phyloP scores from a whole-genome alignment of 139 green algal genomes.

The Chloropicon primus region DNA sequence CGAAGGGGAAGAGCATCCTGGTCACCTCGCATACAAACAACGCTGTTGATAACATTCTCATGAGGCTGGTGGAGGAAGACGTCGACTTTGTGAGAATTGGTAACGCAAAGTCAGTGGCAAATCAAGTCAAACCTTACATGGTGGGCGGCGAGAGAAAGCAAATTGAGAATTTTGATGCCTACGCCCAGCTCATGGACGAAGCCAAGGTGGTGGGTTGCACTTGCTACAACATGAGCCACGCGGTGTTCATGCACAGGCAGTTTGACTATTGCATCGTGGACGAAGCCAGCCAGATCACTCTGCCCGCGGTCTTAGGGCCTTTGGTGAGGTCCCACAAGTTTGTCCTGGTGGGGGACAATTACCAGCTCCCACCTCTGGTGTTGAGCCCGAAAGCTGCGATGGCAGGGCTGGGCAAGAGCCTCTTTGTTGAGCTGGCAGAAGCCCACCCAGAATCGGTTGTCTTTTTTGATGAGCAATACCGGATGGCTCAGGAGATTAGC shows the following conservation, averaged over 20 bases:
- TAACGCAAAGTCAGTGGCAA: constrained; percentile 4
- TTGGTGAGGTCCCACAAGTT: constrained; percentile 42
- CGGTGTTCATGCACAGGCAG: constrained; percentile 17
- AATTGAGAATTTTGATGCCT: background rate
- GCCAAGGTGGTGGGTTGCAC: constrained; percentile 39
- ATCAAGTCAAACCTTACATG: background rate
- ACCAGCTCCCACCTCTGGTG: constrained; percentile 64
- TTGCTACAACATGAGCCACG: constrained; percentile 47
- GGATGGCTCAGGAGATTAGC: constrained; percentile 81
- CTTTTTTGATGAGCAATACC: constrained; percentile 66
- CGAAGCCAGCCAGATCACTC: constrained; percentile 73
- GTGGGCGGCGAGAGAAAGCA: background rate
- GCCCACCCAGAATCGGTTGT: constrained; percentile 54
- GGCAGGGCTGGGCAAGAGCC: constrained; percentile 46
- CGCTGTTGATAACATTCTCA: constrained; percentile 90
- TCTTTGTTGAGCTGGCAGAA: constrained; percentile 68
- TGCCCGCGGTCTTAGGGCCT: constrained; percentile 46
- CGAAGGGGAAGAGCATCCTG: constrained; percentile 45
- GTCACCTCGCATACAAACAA: constrained; percentile 89
- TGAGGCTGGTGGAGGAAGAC: constrained; percentile 31
- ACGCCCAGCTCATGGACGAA: background rate
- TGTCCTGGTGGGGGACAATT: constrained; percentile 51
- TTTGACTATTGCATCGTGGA: constrained; percentile 93
- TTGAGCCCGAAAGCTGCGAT: constrained; percentile 30
- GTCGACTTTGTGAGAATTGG: constrained; percentile 65